Percentiles rank a stretch among this genome's conserved stretches.
Evolutionary conservation across 768 basidiomycete species (phyloP).

Genomic region (Russula sp.): DNA sequence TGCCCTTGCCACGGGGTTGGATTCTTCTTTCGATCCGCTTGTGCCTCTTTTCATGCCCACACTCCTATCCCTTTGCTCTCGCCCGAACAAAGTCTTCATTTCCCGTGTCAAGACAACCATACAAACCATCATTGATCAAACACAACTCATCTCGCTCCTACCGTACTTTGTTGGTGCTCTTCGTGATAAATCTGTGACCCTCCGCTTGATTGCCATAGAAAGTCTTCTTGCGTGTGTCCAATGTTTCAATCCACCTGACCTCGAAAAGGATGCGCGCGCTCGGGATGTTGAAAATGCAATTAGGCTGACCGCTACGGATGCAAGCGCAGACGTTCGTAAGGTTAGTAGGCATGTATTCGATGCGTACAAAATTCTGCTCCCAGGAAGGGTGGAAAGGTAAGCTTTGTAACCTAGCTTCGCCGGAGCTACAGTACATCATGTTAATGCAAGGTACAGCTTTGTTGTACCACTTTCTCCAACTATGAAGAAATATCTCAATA

Average conservation of each 20-base stretch:
- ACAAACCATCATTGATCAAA: constrained; percentile 51
- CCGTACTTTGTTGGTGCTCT: constrained; percentile 50
- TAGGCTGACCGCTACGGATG: constrained; percentile 57
- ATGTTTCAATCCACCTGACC: constrained; percentile 70
- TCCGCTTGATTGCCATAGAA: constrained; percentile 61
- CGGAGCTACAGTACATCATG: neutral
- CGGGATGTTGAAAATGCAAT: constrained; percentile 66
- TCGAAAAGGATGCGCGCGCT: constrained; percentile 61
- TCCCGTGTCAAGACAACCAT: constrained; percentile 58
- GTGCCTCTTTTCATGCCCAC: constrained; percentile 60
- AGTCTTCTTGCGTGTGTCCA: constrained; percentile 59
- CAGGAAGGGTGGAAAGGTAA: constrained; percentile 59
- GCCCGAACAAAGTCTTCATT: constrained; percentile 73
- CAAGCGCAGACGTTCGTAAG: constrained; percentile 69
- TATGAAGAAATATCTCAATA: constrained; percentile 35
- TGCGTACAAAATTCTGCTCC: constrained; percentile 65
- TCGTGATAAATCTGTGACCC: constrained; percentile 60
- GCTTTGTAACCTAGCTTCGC: constrained; percentile 19
- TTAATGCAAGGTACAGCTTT: constrained; percentile 43
- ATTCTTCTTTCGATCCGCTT: constrained; percentile 56
- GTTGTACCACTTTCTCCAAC: constrained; percentile 65
- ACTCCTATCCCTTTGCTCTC: constrained; percentile 57
- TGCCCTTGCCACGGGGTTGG: constrained; percentile 47
- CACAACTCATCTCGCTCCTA: constrained; percentile 59
- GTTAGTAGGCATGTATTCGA: constrained; percentile 64